Percentiles rank a stretch among this genome's conserved stretches.
Evolutionary conservation across 257 asterid species (phyloP).

Genomic region (Apocynum venetum): DNA sequence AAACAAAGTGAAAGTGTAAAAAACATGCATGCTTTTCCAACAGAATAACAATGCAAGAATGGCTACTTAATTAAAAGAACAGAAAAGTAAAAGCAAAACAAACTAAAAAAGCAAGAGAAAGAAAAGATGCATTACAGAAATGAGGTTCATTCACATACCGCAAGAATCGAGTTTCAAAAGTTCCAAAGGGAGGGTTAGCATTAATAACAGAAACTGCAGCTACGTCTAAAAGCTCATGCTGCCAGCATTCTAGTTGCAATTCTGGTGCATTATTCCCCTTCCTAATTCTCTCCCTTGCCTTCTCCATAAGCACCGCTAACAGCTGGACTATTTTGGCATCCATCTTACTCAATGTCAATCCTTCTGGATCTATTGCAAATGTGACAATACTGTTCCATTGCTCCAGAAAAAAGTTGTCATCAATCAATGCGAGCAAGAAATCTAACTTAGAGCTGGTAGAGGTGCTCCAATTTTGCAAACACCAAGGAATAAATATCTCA

Average conservation of each 20-base stretch:
- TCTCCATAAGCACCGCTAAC: conserved; percentile 73
- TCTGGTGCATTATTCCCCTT: conserved; percentile 33
- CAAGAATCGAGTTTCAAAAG: conserved; percentile 50
- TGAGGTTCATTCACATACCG: conserved; percentile 46
- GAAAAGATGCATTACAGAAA: conserved; percentile 13
- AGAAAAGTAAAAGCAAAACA: neutral
- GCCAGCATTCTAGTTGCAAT: conserved; percentile 41
- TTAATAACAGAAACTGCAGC: conserved; percentile 55
- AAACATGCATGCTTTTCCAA: neutral
- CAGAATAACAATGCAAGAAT: neutral
- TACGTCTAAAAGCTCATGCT: conserved; percentile 67
- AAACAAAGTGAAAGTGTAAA: neutral
- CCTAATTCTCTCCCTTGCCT: conserved; percentile 57
- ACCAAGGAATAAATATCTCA: conserved; percentile 69
- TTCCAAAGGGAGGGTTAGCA: conserved; percentile 50
- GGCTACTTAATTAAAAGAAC: neutral
- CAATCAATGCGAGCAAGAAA: conserved; percentile 88
- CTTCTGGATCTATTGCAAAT: conserved; percentile 41
- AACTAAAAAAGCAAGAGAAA: neutral
- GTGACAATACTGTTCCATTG: conserved; percentile 76
- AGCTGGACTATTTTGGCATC: conserved; percentile 35
- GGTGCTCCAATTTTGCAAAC: conserved; percentile 48
- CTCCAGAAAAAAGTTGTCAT: conserved; percentile 54
- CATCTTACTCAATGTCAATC: conserved; percentile 27
- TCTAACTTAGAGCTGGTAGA: conserved; percentile 58